phyloP scores from a whole-genome alignment of 345 rosid species.

The Salix caprea region DNA sequence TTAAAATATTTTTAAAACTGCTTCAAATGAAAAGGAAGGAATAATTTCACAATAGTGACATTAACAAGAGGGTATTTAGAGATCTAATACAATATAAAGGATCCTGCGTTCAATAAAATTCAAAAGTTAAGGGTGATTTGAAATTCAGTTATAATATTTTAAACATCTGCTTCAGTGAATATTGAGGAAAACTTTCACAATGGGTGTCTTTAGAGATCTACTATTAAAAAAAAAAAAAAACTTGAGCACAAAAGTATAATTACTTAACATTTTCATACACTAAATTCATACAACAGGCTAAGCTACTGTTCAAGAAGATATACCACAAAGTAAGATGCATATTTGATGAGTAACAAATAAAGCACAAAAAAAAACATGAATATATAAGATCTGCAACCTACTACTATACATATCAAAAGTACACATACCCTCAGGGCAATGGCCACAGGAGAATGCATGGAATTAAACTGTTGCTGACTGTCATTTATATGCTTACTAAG shows the following conservation, averaged over 20 bases:
- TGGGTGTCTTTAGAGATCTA: background rate
- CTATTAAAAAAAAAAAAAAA: background rate
- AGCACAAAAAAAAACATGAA: background rate
- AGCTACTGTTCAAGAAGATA: background rate
- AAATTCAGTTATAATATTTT: background rate
- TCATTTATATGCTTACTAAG: conserved; percentile 62
- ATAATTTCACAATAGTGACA: background rate
- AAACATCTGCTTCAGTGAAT: background rate
- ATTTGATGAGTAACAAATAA: background rate
- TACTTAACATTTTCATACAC: background rate
- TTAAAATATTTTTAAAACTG: background rate
- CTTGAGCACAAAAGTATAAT: background rate
- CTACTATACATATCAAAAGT: background rate
- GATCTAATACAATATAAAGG: background rate
- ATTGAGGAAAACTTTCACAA: background rate
- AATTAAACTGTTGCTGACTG: conserved; percentile 61
- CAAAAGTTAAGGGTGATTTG: background rate
- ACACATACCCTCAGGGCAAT: conserved; percentile 58
- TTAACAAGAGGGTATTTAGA: background rate
- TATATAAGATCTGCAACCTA: background rate
- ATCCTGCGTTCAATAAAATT: background rate
- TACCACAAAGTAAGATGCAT: background rate
- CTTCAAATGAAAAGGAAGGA: background rate
- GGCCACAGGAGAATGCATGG: conserved; percentile 62
- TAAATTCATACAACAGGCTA: background rate